A percentile compares a stretch with the other conserved stretches of the same genome.
Evolutionary conservation across 345 rosid species (phyloP).

Genomic region (Aquilaria sinensis): DNA sequence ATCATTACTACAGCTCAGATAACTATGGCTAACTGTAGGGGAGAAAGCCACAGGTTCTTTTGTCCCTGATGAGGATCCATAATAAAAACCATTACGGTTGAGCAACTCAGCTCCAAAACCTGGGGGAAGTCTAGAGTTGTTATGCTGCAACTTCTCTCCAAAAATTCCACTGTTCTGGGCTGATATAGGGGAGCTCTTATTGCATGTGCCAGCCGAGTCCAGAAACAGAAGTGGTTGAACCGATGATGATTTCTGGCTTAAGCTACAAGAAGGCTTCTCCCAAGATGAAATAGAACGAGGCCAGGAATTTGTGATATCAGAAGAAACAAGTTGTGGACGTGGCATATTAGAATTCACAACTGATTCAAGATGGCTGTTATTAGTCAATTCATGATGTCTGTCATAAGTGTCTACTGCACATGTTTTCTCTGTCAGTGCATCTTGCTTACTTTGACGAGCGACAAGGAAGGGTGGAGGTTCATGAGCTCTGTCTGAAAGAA

Average conservation of each 20-base stretch:
- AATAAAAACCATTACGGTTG: slow-evolving; percentile 39
- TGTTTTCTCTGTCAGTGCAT: slow-evolving; percentile 34
- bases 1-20: slow-evolving; percentile 27
- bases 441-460: slow-evolving; percentile 43
- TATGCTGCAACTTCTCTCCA: slow-evolving; percentile 47
- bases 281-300: slow-evolving; percentile 47
- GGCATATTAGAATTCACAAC: slow-evolving; percentile 38
- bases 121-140: slow-evolving; percentile 34
- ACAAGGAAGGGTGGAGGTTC: slow-evolving; percentile 32
- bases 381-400: slow-evolving; percentile 34
- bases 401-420: slow-evolving; percentile 36
- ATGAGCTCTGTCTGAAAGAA: slow-evolving; percentile 34
- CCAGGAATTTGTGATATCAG: slow-evolving; percentile 48
- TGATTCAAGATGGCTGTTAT: slow-evolving; percentile 37
- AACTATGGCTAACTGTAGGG: slow-evolving; percentile 23
- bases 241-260: slow-evolving; percentile 48
- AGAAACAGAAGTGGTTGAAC: slow-evolving; percentile 43
- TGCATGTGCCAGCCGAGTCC: slow-evolving; percentile 39
- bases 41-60: slow-evolving; percentile 27
- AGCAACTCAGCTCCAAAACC: slow-evolving; percentile 40
- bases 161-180: slow-evolving; percentile 45
- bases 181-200: slow-evolving; percentile 36
- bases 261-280: slow-evolving; percentile 43
- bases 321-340: slow-evolving; percentile 28
- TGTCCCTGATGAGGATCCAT: slow-evolving; percentile 49